Evolutionary conservation across 805 yeast genomes (phyloP).

Genomic region (Priceomyces carsonii): DNA sequence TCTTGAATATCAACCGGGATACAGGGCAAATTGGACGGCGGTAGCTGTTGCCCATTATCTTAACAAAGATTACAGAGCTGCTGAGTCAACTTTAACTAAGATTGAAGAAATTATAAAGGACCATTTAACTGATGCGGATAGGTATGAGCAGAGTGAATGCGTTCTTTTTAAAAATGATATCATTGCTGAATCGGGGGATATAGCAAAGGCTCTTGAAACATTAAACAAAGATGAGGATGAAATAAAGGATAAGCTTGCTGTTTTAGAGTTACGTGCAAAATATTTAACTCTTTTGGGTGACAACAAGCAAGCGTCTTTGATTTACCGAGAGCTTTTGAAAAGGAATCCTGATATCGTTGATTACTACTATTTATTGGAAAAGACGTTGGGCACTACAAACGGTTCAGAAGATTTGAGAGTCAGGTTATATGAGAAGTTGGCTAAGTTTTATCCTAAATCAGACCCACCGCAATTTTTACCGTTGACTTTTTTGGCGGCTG

Average conservation of each 20-base stretch:
- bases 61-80: conserved; percentile 63
- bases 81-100: conserved; percentile 69
- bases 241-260: conserved; percentile 56
- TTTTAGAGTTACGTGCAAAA: conserved; percentile 66
- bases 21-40: conserved; percentile 88
- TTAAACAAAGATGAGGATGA: conserved; percentile 53
- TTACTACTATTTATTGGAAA: conserved; percentile 69
- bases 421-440: conserved; percentile 64
- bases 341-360: conserved; percentile 80
- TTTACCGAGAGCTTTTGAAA: conserved; percentile 68
- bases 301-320: conserved; percentile 62
- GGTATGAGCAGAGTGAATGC: conserved; percentile 81
- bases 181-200: conserved; percentile 62
- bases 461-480: conserved; percentile 83
- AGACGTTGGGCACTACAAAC: conserved; percentile 52
- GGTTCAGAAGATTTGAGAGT: conserved; percentile 50
- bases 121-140: conserved; percentile 63
- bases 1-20: conserved; percentile 75
- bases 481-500: conserved; percentile 64
- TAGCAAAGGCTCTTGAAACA: conserved; percentile 61
- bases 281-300: conserved; percentile 60
- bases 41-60: conserved; percentile 84
- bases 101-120: conserved; percentile 77
- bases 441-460: conserved; percentile 73
- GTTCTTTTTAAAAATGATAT: conserved; percentile 69